Conservation (phyloP, 805 yeast genomes). For the Ogataea nonfermentans region DNA sequence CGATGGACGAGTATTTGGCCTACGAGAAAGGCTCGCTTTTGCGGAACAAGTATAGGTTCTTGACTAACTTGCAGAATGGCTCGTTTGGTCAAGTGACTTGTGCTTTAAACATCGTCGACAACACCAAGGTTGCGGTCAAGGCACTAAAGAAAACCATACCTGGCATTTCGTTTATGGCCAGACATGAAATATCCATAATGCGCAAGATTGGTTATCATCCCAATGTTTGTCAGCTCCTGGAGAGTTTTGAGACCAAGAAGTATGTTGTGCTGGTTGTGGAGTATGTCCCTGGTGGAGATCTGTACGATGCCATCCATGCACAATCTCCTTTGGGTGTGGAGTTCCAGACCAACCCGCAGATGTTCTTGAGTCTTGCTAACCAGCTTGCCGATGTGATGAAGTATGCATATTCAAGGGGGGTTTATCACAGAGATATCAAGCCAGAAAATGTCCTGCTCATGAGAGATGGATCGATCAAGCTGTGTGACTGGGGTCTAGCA, state of each 20-base stretch:
- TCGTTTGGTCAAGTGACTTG: slow-evolving; percentile 61
- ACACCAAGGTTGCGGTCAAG: slow-evolving; percentile 50
- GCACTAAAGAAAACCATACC: slow-evolving; percentile 46
- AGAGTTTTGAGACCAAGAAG: slow-evolving; percentile 52
- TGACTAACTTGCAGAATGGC: slow-evolving; percentile 51
- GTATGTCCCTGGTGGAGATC: slow-evolving; percentile 64
- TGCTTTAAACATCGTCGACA: slow-evolving; percentile 40
- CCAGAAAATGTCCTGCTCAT: slow-evolving; percentile 68
- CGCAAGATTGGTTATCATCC: slow-evolving; percentile 43
- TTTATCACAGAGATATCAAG: slow-evolving; percentile 70
- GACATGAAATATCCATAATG: slow-evolving; percentile 51
- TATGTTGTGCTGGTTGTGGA: slow-evolving; percentile 61
- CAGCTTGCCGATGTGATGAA: slow-evolving; percentile 53
- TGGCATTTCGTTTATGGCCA: slow-evolving; percentile 45
- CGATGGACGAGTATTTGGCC: slow-evolving; percentile 39
- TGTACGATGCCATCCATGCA: slow-evolving; percentile 53
- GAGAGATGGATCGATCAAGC: slow-evolving; percentile 50
- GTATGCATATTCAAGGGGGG: slow-evolving; percentile 54
- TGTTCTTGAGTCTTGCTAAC: slow-evolving; percentile 35
- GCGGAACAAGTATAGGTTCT: slow-evolving; percentile 40
- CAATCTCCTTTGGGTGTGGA: slow-evolving; percentile 28
- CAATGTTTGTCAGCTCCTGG: slow-evolving; percentile 57
- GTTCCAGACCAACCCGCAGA: slow-evolving; percentile 27
- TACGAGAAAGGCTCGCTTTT: slow-evolving; percentile 41
- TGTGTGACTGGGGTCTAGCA: slow-evolving; percentile 76